Percentiles rank a stretch among this genome's conserved stretches.
Conservation (phyloP, 2,329 filamentous ascomycete genomes). For the Penicillium decumbens region DNA sequence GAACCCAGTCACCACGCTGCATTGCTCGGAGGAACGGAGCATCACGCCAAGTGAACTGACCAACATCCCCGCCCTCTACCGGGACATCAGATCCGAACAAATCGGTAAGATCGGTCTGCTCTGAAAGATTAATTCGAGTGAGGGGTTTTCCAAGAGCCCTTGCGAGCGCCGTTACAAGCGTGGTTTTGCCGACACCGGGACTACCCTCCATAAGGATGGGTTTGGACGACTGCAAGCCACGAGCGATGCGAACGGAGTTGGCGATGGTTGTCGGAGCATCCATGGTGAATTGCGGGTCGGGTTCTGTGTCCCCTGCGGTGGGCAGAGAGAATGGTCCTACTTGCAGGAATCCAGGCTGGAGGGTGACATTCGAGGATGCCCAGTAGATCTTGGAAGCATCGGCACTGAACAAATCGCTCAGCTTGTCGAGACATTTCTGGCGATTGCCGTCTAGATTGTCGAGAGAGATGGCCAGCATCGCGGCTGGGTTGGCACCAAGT, state of each 20-base stretch:
- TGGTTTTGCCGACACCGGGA: slow-evolving; percentile 97
- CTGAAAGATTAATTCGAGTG: slow-evolving; percentile 92
- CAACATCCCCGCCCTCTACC: slow-evolving; percentile 83
- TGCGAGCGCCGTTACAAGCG: slow-evolving; percentile 79
- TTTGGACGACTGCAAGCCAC: slow-evolving; percentile 82
- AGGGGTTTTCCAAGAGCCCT: slow-evolving; percentile 73
- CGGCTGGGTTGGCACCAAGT: slow-evolving; percentile 89
- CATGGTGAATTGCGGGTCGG: slow-evolving; percentile 66
- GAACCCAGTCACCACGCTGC: slow-evolving; percentile 94
- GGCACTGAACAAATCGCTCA: slow-evolving; percentile 61
- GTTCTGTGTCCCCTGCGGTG: slow-evolving; percentile 47
- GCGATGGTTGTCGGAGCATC: slow-evolving; percentile 82
- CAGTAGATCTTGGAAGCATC: slow-evolving; percentile 65
- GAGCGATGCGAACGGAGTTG: slow-evolving; percentile 85
- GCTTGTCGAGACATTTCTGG: slow-evolving; percentile 64
- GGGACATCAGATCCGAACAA: slow-evolving; percentile 95
- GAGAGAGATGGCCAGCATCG: slow-evolving; percentile 68
- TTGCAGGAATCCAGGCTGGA: slow-evolving; percentile 53
- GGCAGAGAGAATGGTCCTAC: slow-evolving; percentile 72
- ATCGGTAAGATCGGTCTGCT: slow-evolving; percentile 97
- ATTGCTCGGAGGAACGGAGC: slow-evolving; percentile 93
- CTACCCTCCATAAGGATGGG: slow-evolving; percentile 93
- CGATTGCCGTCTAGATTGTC: slow-evolving; percentile 68
- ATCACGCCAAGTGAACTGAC: slow-evolving; percentile 91
- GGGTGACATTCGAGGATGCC: slow-evolving; percentile 55